Conservation (phyloP, 495 filamentous ascomycete genomes). For the Delitschia confertaspora region DNA sequence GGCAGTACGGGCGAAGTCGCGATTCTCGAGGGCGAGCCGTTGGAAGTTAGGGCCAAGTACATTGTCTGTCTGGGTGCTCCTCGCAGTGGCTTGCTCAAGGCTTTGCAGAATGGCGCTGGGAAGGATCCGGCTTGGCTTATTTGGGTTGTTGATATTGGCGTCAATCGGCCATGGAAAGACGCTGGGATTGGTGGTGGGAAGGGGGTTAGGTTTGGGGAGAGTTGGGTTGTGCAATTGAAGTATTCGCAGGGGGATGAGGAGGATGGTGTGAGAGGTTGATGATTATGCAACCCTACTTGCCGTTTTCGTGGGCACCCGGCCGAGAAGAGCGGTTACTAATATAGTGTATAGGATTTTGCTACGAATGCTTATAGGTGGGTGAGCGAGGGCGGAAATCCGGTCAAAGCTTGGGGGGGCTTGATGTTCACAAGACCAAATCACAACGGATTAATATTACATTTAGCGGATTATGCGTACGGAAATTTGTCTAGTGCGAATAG, state of each 20-base stretch:
- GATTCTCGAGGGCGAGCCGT: constrained; percentile 55
- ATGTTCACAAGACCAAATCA: too few relatives aligned
- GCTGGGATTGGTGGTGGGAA: constrained; percentile 68
- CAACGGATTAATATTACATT: too few relatives aligned
- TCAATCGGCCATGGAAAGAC: constrained; percentile 77
- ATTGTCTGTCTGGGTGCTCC: constrained; percentile 79
- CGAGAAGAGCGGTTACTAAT: too few relatives aligned
- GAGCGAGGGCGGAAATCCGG: too few relatives aligned
- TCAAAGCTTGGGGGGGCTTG: too few relatives aligned
- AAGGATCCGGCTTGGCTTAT: constrained; percentile 62
- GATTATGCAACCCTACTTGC: background rate
- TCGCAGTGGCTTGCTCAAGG: constrained; percentile 69
- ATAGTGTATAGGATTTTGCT: too few relatives aligned
- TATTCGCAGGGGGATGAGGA: constrained; percentile 29
- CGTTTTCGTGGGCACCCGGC: too few relatives aligned
- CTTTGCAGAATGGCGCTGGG: constrained; percentile 50
- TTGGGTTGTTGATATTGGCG: constrained; percentile 76
- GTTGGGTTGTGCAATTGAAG: constrained; percentile 65
- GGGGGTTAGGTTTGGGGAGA: constrained; percentile 75
- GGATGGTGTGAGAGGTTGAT: background rate
- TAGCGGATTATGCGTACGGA: too few relatives aligned
- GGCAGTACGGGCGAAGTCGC: constrained; percentile 57
- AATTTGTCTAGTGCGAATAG: too few relatives aligned
- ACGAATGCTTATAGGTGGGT: too few relatives aligned
- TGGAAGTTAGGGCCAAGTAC: constrained; percentile 65